Conservation (phyloP, 345 rosid species). For the Pugionium dolabratum region DNA sequence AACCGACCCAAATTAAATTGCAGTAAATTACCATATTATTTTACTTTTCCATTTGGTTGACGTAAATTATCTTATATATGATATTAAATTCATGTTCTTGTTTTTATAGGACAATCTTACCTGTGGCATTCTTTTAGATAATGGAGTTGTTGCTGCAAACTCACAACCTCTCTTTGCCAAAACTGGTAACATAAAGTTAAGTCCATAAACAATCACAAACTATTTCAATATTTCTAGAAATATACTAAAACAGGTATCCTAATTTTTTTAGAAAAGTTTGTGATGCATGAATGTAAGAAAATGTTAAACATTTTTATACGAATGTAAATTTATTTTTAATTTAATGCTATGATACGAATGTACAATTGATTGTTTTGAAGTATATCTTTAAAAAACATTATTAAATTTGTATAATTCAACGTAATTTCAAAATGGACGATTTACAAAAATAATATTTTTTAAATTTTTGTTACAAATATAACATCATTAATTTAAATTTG, state of each 20-base stretch:
- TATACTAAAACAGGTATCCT: neutral
- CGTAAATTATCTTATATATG: neutral
- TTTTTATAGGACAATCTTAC: conserved; percentile 36
- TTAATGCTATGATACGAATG: too few species aligned
- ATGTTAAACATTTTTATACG: too few species aligned
- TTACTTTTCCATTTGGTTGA: neutral
- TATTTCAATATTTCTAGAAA: neutral
- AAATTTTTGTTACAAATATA: too few species aligned
- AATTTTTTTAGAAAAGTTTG: too few species aligned
- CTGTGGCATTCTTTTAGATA: conserved; percentile 70
- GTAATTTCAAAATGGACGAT: too few species aligned
- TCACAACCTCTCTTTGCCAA: conserved; percentile 77
- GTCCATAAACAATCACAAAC: neutral
- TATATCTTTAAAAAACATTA: too few species aligned
- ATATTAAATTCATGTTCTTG: neutral
- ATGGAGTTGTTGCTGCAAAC: conserved; percentile 66
- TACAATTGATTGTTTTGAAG: too few species aligned
- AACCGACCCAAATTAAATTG: neutral
- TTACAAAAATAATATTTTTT: too few species aligned
- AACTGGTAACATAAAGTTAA: conserved; percentile 45
- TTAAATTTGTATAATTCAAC: too few species aligned
- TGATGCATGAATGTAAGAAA: too few species aligned
- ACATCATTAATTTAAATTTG: too few species aligned
- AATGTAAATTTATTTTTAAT: too few species aligned
- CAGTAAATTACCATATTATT: neutral